Percentiles rank a stretch among this genome's conserved stretches.
phyloP scores from a whole-genome alignment of 176 grass and related monocot species.

The Aegilops umbellulata region DNA sequence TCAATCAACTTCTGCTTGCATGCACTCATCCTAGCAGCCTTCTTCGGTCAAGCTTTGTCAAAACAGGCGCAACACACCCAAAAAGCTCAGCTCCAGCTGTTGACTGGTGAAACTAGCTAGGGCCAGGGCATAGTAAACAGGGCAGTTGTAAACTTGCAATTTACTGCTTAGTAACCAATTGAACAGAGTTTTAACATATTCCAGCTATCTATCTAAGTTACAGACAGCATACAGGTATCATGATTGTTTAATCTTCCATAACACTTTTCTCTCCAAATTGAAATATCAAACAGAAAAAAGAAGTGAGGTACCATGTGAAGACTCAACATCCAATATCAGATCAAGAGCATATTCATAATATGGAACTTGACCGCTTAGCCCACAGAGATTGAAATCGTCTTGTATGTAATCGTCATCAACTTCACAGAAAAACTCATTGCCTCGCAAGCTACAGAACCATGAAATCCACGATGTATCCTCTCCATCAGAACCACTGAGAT shows the following conservation, averaged over 20 bases:
- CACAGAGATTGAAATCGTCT: constrained; percentile 85
- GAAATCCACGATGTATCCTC: constrained; percentile 90
- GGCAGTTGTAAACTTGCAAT: neutral
- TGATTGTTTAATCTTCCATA: neutral
- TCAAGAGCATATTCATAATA: constrained; percentile 94
- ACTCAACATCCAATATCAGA: constrained; percentile 77
- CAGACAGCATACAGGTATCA: neutral
- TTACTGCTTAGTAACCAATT: neutral
- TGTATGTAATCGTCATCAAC: constrained; percentile 87
- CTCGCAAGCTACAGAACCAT: constrained; percentile 81
- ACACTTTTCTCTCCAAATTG: constrained; percentile 3
- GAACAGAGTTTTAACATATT: neutral
- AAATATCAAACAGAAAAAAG: constrained; percentile 4
- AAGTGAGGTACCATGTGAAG: constrained; percentile 61
- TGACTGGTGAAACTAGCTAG: neutral
- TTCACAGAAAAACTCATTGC: constrained; percentile 73
- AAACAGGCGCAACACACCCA: neutral
- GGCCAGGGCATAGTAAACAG: constrained; percentile 2
- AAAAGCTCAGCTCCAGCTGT: neutral
- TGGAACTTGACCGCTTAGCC: constrained; percentile 70
- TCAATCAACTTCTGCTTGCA: neutral
- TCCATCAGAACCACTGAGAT: constrained; percentile 68
- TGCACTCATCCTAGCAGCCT: neutral
- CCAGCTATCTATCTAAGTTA: neutral
- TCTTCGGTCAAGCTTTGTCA: neutral